Conservation (phyloP, 2,329 filamentous ascomycete genomes). For the Colletotrichum noveboracense region DNA sequence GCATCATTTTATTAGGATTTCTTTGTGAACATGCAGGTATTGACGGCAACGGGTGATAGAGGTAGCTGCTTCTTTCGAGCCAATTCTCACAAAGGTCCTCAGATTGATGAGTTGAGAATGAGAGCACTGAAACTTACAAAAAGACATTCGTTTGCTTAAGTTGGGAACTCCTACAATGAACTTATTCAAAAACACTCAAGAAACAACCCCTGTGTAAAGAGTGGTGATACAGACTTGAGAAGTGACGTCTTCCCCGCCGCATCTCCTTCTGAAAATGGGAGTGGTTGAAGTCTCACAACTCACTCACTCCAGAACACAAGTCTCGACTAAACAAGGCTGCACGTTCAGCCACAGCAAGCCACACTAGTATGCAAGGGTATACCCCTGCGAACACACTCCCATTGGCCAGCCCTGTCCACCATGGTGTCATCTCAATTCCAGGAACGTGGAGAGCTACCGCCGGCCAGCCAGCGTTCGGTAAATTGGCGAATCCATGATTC, state of each 20-base stretch:
- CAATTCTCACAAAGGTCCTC: not conserved
- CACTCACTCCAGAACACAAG: not conserved
- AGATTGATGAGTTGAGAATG: not conserved
- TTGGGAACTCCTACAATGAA: not conserved
- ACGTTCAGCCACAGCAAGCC: conserved; percentile 4
- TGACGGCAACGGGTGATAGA: not conserved
- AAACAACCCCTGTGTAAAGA: not conserved
- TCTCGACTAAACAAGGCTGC: conserved; percentile 9
- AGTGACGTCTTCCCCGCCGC: not conserved
- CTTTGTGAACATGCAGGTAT: not conserved
- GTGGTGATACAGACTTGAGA: not conserved
- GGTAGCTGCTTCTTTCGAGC: not conserved
- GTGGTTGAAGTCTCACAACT: not conserved
- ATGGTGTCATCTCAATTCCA: conserved; percentile 13
- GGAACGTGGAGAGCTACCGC: not conserved
- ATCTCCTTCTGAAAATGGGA: not conserved
- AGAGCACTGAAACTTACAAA: not conserved
- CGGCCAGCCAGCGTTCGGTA: not conserved
- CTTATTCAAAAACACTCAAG: not conserved
- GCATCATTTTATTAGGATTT: not conserved
- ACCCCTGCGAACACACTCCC: not conserved
- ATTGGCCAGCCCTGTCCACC: conserved; percentile 12
- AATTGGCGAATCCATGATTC: conserved; percentile 10
- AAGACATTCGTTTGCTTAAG: not conserved
- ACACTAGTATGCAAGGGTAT: not conserved